phyloP scores from a whole-genome alignment of 2,329 filamentous ascomycete genomes.

The Colletotrichum salicis region DNA sequence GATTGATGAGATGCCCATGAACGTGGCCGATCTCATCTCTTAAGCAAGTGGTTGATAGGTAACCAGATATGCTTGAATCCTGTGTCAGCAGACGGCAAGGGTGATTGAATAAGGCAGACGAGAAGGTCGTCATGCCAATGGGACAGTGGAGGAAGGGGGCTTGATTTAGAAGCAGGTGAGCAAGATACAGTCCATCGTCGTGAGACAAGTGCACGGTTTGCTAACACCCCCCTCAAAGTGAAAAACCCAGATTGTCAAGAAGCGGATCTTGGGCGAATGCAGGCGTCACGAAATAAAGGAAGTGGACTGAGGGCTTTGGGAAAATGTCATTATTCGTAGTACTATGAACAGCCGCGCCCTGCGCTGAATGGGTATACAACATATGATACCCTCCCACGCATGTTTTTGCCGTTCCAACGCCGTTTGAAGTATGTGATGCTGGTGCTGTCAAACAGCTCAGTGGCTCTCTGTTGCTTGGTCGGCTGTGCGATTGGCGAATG shows the following conservation, averaged over 20 bases:
- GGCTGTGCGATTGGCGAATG: neutral
- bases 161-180: conserved; percentile 29
- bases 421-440: neutral
- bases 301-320: neutral
- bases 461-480: neutral
- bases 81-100: neutral
- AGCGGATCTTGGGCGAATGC: neutral
- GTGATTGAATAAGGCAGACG: conserved; percentile 4
- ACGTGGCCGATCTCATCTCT: conserved; percentile 74
- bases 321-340: conserved; percentile 31
- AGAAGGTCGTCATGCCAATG: conserved; percentile 21
- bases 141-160: conserved; percentile 37
- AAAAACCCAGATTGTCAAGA: conserved; percentile 14
- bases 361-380: conserved; percentile 24
- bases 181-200: neutral
- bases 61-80: neutral
- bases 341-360: conserved; percentile 23
- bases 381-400: conserved; percentile 19
- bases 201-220: neutral
- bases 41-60: conserved; percentile 43
- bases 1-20: conserved; percentile 99
- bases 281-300: neutral
- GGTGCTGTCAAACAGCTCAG: neutral
- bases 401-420: neutral
- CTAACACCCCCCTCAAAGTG: neutral